These are phyloP conservation scores for Ottelia alismoides DNA, from an alignment of 106 monocot genomes.

Conservation along the genomic window DNA sequence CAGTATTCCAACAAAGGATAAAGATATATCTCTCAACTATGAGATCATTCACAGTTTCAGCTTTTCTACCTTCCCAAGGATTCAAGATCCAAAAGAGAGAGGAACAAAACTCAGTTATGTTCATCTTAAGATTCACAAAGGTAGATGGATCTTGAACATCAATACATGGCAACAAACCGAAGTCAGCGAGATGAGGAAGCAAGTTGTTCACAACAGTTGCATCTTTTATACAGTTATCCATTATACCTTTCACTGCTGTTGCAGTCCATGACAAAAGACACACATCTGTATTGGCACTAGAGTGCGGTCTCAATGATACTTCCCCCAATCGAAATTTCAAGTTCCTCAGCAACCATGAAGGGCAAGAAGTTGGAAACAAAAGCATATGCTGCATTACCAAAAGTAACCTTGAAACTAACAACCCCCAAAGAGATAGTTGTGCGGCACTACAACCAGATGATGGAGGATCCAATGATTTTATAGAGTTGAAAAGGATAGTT, in stretches of 20 bases:
- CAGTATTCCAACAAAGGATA: slow-evolving; percentile 64
- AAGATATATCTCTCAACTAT: slow-evolving; percentile 85
- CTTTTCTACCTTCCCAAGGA: slow-evolving; percentile 61
- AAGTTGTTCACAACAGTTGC: slow-evolving; percentile 19
- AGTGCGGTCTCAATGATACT: slow-evolving; percentile 13
- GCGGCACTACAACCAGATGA: slow-evolving; percentile 23
- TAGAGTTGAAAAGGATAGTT: slow-evolving; percentile 32
- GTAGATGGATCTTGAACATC: slow-evolving; percentile 16
- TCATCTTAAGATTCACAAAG: slow-evolving; percentile 31
- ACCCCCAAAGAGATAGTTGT: slow-evolving; percentile 62
- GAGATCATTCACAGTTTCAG: slow-evolving; percentile 55
- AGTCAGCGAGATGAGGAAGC: slow-evolving; percentile 70
- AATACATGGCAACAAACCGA: slow-evolving; percentile 26
- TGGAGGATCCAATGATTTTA: slow-evolving; percentile 30
- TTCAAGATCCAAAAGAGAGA: slow-evolving; percentile 42
- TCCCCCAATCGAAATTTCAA: slow-evolving; percentile 67
- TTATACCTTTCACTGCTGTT: slow-evolving; percentile 19
- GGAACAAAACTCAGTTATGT: slow-evolving; percentile 25
- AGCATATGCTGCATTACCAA: slow-evolving; percentile 72
- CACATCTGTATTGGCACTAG: slow-evolving; percentile 23
- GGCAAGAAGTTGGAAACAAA: slow-evolving; percentile 48
- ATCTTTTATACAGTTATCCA: slow-evolving; percentile 34
- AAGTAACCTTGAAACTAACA: slow-evolving; percentile 63
- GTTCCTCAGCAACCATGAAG: slow-evolving; percentile 64
- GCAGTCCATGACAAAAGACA: slow-evolving; percentile 44